Evolutionary conservation across 164 flowering plant species (phyloP), one percentile per base, ranked within the genome.

Genomic region (Protea cynaroides): DNA sequence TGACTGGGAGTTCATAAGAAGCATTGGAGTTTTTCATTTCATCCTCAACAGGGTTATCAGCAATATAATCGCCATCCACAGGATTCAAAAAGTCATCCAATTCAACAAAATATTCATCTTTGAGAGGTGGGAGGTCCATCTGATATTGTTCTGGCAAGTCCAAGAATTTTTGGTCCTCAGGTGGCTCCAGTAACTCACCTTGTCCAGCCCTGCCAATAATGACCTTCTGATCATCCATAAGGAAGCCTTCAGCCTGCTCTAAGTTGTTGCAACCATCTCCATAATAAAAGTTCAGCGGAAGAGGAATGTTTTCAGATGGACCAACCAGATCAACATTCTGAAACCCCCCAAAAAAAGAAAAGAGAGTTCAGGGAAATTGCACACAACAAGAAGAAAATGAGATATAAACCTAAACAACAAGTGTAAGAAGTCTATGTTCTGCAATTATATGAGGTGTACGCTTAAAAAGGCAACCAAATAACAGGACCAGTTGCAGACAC

Each of bases 21-120:
- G 78, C 52, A 77, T 70, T 79, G 52, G 66, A 52, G 67, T 59
- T 78, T 11, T 46, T 25, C 50, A 75, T 72, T 52, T 74, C 68
- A 21, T 25, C 80, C 58, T 64, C 61, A 61, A 67, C 66, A 17
- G 68, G 61, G 19, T 72, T 65, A 55, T 62, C 64, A 25, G 12
- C 59, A 56, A 4, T 11, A 53, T 38, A 15, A 40, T 23, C 43
- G 18, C 23, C 46, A 62, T 74, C 74, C 38, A 49, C 47, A 22
- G 72, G 62, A 74, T 75, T 66, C 56, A 51, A 52, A 58, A 69
- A 57, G 47, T 72, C 71, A 37, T 66, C 46, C 53, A 69, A 13
- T 59, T 66, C 76, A 22, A 69, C 44, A 56, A 50, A 50, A 71
- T 7, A 64, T 18, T 72, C 76, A 62, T 58, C 63, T 46, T 62